A percentile compares a stretch with the other conserved stretches of the same genome.
These are phyloP conservation scores for Leptographium radiaticola DNA, from an alignment of 2,329 filamentous ascomycete species.

Conservation along the genomic window DNA sequence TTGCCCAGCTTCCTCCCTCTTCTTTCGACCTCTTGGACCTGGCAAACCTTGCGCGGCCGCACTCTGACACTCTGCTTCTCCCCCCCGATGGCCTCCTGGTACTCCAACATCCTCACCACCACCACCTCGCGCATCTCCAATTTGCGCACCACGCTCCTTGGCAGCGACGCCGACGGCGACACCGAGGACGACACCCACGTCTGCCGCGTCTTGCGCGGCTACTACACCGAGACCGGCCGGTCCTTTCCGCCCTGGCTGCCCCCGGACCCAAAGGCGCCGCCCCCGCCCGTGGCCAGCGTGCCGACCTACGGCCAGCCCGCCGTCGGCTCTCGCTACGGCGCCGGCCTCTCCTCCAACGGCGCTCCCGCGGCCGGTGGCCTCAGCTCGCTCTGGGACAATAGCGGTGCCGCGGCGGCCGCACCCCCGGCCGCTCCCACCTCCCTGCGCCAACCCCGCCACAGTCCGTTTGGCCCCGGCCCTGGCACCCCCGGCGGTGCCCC, in stretches of 20 bases:
- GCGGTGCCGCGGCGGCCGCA: slow-evolving; percentile 21
- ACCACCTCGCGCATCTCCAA: slow-evolving; percentile 53
- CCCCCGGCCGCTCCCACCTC: slow-evolving; percentile 22
- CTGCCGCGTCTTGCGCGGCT: slow-evolving; percentile 79
- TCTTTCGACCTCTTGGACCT: too few species aligned
- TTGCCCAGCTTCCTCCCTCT: too few species aligned
- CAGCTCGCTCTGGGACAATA: slow-evolving; percentile 46
- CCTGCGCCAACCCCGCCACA: slow-evolving; percentile 27
- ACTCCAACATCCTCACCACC: slow-evolving; percentile 58
- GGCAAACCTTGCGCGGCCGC: too few species aligned
- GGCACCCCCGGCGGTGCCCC: slow-evolving; percentile 4
- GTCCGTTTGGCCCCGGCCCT: slow-evolving; percentile 5
- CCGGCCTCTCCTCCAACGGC: background rate
- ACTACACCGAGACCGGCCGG: slow-evolving; percentile 81
- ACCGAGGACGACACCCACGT: slow-evolving; percentile 89
- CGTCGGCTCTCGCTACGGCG: slow-evolving; percentile 42
- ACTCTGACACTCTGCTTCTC: background rate
- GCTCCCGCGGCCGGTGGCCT: slow-evolving; percentile 18
- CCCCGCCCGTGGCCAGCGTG: slow-evolving; percentile 32
- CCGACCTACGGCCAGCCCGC: slow-evolving; percentile 31
- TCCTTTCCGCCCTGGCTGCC: slow-evolving; percentile 79
- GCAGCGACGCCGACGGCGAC: slow-evolving; percentile 54
- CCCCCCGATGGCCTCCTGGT: slow-evolving; percentile 60
- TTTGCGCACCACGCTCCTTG: slow-evolving; percentile 56
- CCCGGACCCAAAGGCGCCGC: slow-evolving; percentile 68